These are phyloP conservation scores for Candida wancherniae DNA, from an alignment of 805 yeast species.

Conservation along the genomic window DNA sequence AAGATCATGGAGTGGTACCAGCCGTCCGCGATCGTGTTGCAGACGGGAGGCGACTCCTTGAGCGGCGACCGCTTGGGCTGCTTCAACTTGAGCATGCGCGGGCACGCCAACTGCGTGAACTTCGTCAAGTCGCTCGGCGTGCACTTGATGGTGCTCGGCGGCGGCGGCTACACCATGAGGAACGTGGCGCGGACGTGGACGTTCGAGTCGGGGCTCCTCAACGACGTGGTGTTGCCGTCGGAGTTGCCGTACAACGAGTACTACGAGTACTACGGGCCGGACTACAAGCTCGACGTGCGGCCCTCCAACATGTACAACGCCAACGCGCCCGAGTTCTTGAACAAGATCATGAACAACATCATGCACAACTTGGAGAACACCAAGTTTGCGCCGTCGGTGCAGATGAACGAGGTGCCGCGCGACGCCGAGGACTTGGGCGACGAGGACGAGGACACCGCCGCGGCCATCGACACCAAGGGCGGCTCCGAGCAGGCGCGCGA, in stretches of 20 bases:
- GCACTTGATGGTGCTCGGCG: slow-evolving; percentile 92
- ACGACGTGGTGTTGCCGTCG: slow-evolving; percentile 71
- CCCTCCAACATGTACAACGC: slow-evolving; percentile 97
- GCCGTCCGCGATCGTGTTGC: slow-evolving; percentile 95
- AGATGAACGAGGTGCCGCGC: slow-evolving; percentile 81
- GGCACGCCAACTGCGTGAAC: slow-evolving; percentile 94
- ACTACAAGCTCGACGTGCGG: slow-evolving; percentile 88
- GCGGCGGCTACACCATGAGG: slow-evolving; percentile 98
- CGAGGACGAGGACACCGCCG: slow-evolving; percentile 76
- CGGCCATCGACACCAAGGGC: slow-evolving; percentile 83
- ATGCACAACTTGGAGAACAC: slow-evolving; percentile 78
- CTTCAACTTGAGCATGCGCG: slow-evolving; percentile 86
- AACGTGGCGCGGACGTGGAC: slow-evolving; percentile 96
- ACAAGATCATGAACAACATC: slow-evolving; percentile 75
- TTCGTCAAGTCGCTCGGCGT: slow-evolving; percentile 80
- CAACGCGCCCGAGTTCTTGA: slow-evolving; percentile 86
- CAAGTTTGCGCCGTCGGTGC: slow-evolving; percentile 97
- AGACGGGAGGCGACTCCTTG: slow-evolving; percentile 96
- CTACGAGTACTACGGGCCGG: slow-evolving; percentile 96
- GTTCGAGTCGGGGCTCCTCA: slow-evolving; percentile 82
- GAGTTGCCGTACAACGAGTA: slow-evolving; percentile 91
- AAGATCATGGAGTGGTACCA: slow-evolving; percentile 80
- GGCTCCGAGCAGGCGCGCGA: slow-evolving; percentile 87
- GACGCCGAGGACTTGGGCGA: slow-evolving; percentile 86
- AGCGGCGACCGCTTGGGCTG: slow-evolving; percentile 96